Evolutionary conservation across 2,329 filamentous ascomycete species (phyloP).

Genomic region (Colletotrichum tabaci): DNA sequence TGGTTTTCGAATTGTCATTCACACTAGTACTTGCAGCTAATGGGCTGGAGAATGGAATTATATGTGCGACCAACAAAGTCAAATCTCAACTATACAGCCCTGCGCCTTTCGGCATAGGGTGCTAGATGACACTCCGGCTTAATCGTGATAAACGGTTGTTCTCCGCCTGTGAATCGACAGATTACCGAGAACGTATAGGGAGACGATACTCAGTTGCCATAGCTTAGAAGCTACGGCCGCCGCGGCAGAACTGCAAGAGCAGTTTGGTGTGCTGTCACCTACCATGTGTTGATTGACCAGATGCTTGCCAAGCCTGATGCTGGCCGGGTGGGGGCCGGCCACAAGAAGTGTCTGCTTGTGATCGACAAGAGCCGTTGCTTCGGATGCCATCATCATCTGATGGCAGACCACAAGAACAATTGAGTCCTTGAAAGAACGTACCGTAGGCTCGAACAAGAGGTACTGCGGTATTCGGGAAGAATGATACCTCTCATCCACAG

Average conservation of each 20-base stretch:
- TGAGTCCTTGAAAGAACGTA: neutral
- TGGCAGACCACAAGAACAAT: too few species aligned
- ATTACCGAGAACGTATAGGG: constrained; percentile 85
- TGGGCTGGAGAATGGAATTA: neutral
- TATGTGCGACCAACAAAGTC: constrained; percentile 94
- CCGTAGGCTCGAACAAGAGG: neutral
- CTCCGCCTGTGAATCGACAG: constrained; percentile 82
- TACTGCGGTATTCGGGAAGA: too few species aligned
- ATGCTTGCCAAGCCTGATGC: neutral
- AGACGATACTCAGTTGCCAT: constrained; percentile 74
- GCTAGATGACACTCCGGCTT: constrained; percentile 98
- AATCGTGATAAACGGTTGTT: constrained; percentile 89
- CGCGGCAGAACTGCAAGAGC: constrained; percentile 61
- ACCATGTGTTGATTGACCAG: neutral
- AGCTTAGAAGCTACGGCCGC: constrained; percentile 65
- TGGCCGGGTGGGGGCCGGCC: neutral
- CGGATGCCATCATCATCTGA: neutral
- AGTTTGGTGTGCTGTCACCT: constrained; percentile 20
- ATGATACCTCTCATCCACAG: neutral
- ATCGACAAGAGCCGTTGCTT: neutral
- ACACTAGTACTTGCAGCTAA: neutral
- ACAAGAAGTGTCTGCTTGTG: neutral
- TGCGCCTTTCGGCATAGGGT: constrained; percentile 81
- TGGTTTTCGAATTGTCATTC: constrained; percentile 2
- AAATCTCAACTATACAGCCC: constrained; percentile 91